Evolutionary conservation across 73 alveolate genomes (phyloP).

Genomic region (Tetrahymena elliotti): DNA sequence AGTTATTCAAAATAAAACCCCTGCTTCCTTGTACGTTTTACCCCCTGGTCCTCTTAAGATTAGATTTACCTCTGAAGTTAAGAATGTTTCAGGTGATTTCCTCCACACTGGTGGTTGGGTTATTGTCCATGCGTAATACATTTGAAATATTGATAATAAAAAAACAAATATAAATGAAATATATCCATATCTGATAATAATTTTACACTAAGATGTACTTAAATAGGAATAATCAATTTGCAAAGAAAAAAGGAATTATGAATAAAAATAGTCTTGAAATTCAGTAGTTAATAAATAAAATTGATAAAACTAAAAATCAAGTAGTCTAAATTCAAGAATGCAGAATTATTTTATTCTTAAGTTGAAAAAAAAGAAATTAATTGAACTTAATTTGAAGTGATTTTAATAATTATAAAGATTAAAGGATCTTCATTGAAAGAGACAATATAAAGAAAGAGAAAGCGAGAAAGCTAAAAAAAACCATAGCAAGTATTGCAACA

Average conservation of each 20-base stretch:
- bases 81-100: constrained; percentile 33
- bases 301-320: background rate
- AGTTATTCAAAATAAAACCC: constrained; percentile 33
- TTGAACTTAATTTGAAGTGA: too few species aligned
- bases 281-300: background rate
- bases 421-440: background rate
- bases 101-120: constrained; percentile 42
- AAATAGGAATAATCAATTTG: background rate
- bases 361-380: too few species aligned
- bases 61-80: constrained; percentile 29
- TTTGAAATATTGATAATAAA: background rate
- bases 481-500: background rate
- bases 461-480: too few species aligned
- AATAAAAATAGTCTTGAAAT: background rate
- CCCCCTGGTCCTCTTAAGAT: constrained; percentile 45
- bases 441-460: background rate
- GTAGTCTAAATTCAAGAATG: background rate
- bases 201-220: background rate
- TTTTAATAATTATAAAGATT: too few species aligned
- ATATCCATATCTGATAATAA: background rate
- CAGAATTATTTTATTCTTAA: too few species aligned
- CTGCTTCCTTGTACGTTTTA: constrained; percentile 31
- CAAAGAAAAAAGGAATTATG: background rate
- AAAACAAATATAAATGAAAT: background rate
- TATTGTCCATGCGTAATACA: constrained; percentile 26